Percentiles rank a stretch among this genome's conserved stretches.
These are phyloP conservation scores for Neurospora sublineolata DNA, from an alignment of 495 filamentous ascomycete species.

Conservation along the genomic window DNA sequence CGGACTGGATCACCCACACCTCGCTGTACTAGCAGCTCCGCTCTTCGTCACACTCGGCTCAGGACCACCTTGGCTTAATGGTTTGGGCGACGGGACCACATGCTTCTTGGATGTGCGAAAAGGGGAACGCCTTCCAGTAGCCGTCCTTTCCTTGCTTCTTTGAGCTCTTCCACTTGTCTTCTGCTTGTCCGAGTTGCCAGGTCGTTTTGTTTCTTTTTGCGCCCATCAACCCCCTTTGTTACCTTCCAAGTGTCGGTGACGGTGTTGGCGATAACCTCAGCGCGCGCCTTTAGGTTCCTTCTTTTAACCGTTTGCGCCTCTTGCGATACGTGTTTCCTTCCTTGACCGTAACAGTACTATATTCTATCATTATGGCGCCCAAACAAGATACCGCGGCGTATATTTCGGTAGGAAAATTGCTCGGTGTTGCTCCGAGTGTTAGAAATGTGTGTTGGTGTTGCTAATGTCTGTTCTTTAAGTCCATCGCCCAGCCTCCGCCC, in stretches of 20 bases:
- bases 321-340: not conserved
- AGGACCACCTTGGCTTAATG: slow-evolving; percentile 1
- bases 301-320: not conserved
- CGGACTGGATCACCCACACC: not conserved
- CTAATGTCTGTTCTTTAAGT: too few relatives aligned
- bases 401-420: too few relatives aligned
- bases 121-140: slow-evolving; percentile 7
- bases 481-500: slow-evolving; percentile 42
- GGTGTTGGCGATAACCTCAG: slow-evolving; percentile 1
- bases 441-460: too few relatives aligned
- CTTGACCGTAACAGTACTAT: not conserved
- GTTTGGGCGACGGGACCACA: slow-evolving; percentile 13
- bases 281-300: not conserved
- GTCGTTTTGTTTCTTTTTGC: not conserved
- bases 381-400: slow-evolving; percentile 24
- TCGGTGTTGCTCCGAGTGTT: too few relatives aligned
- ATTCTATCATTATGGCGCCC: slow-evolving; percentile 20
- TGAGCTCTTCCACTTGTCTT: not conserved
- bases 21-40: slow-evolving; percentile 5
- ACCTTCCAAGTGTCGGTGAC: slow-evolving; percentile 1
- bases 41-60: slow-evolving; percentile 16
- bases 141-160: not conserved
- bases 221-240: not conserved
- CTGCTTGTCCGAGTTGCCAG: not conserved
- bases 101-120: slow-evolving; percentile 13